Base-by-base conservation (phyloP, 2,329 filamentous ascomycete species). In the Sporothrix protearum region DNA sequence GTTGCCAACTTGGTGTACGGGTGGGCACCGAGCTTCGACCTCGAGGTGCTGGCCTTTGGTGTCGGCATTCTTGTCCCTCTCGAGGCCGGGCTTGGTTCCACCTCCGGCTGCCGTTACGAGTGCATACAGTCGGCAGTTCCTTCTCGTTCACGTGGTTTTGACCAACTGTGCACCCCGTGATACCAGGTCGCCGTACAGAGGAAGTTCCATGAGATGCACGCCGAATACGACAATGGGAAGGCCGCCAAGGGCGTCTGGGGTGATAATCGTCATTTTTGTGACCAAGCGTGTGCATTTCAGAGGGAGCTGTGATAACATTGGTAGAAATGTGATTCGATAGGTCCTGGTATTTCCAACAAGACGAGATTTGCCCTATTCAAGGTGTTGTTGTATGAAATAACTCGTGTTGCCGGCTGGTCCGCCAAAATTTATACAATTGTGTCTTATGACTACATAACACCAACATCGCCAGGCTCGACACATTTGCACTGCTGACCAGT, bases 1-100 rank as follows among this genome's bases (percentile, higher is more conserved):
- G 68, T 76, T 77, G 5, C 76, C 79, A 4, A 81, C 53, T 1
- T 76, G 71, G 19, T 68, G 36, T 0, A 73, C 75, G 1, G 80
- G 80, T 2, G 82, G 64, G 6, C 74, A 70, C 80, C 81, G 82
- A 7, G 81, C 74, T 71, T 82, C 80, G 2, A 81, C 75, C 9
- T 79, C 77, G 16, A 82, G 79, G 22, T 74, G 57, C 8, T 70
- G 69, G 0, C 81, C 80, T 1, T 69, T 63, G 8, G 75, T 5
- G 51, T 30, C 51, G 22, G 49, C 22, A 5, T 25, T 63, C 0
- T 25, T 45, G 3, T 79, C 77, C 16, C 80, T 77, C 53, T 76
- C 74, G 5, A 82, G 73, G 0, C 78, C 80, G 1, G 81, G 79
- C 63, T 80, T 79, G n/a, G 73, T 76, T 2, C 76, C 72, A 0